Percentiles rank a stretch among this genome's conserved stretches.
These are phyloP conservation scores for Austropuccinia psidii DNA, from an alignment of 1,284 basidiomycete genomes.

Conservation along the genomic window DNA sequence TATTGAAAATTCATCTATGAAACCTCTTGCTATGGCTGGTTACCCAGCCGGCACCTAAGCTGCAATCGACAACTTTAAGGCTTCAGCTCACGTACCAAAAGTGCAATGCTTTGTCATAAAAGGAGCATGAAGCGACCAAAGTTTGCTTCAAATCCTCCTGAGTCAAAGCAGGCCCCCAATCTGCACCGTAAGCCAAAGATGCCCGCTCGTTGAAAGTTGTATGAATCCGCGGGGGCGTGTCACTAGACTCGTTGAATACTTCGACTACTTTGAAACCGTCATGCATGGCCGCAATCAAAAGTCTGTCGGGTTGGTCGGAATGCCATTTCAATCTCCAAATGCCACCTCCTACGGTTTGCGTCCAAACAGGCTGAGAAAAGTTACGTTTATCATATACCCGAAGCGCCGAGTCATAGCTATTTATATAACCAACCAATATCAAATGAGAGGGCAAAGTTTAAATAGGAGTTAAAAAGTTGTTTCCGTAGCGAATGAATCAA, in stretches of 20 bases:
- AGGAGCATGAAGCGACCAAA: conserved; percentile 80
- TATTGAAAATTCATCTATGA: too few relatives aligned
- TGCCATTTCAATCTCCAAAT: conserved; percentile 97
- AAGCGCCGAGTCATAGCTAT: conserved; percentile 78
- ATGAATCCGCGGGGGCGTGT: conserved; percentile 53
- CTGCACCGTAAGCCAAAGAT: conserved; percentile 86
- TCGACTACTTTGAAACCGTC: conserved; percentile 79
- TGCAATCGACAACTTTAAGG: too few relatives aligned
- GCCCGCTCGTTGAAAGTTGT: conserved; percentile 67
- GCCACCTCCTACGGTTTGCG: conserved; percentile 73
- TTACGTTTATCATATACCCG: conserved; percentile 77
- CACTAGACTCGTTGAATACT: conserved; percentile 34
- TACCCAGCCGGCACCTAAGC: too few relatives aligned
- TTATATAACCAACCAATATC: conserved; percentile 1
- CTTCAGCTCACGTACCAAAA: conserved; percentile 67
- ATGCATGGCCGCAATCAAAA: conserved; percentile 93
- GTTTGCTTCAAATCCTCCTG: conserved; percentile 38
- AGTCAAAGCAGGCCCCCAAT: conserved; percentile 62
- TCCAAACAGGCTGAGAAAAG: conserved; percentile 56
- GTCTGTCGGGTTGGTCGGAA: conserved; percentile 61
- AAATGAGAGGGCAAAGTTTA: neutral
- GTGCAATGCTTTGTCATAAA: conserved; percentile 82
- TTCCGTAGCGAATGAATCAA: neutral
- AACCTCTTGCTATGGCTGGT: too few relatives aligned
- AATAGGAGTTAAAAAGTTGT: neutral